phyloP scores from a whole-genome alignment of 1,284 basidiomycete species.

The Tylopilus orsonianus region DNA sequence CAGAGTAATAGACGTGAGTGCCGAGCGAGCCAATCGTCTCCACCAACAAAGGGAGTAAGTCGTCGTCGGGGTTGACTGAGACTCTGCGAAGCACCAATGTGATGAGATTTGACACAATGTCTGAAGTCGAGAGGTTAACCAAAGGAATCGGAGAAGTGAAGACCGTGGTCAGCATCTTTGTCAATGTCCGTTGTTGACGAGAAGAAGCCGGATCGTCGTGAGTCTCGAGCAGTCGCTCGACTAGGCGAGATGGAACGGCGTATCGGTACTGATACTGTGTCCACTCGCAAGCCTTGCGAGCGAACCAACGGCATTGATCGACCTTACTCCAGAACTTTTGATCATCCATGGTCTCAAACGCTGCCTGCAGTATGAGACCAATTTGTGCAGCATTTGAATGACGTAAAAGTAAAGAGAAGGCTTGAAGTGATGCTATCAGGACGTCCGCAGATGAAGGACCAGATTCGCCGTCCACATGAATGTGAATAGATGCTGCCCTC shows the following conservation, averaged over 20 bases:
- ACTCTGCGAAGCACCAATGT: conserved; percentile 74
- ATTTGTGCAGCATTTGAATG: conserved; percentile 82
- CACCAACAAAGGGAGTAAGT: conserved; percentile 70
- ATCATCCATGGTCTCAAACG: conserved; percentile 65
- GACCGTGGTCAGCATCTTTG: conserved; percentile 81
- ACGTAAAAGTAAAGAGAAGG: conserved; percentile 70
- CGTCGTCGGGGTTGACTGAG: conserved; percentile 63
- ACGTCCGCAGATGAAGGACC: conserved; percentile 80
- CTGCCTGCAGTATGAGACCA: conserved; percentile 68
- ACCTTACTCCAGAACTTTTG: conserved; percentile 69
- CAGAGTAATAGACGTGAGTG: conserved; percentile 92
- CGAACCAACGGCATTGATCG: conserved; percentile 83
- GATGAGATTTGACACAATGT: conserved; percentile 79
- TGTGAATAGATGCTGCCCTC: conserved; percentile 82
- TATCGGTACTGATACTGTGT: conserved; percentile 92
- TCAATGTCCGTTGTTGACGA: conserved; percentile 66
- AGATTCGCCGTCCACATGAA: conserved; percentile 85
- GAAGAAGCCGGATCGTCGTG: conserved; percentile 58
- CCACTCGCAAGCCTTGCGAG: conserved; percentile 77
- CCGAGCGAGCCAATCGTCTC: conserved; percentile 83
- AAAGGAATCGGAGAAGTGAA: conserved; percentile 82
- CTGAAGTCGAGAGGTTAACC: conserved; percentile 89
- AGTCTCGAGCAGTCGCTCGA: conserved; percentile 76
- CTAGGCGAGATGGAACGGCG: conserved; percentile 81
- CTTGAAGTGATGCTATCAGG: conserved; percentile 69